Evolutionary conservation across 768 basidiomycete genomes (phyloP), one percentile per base, ranked within the genome.

Genomic region (Gymnopilus dilepis): DNA sequence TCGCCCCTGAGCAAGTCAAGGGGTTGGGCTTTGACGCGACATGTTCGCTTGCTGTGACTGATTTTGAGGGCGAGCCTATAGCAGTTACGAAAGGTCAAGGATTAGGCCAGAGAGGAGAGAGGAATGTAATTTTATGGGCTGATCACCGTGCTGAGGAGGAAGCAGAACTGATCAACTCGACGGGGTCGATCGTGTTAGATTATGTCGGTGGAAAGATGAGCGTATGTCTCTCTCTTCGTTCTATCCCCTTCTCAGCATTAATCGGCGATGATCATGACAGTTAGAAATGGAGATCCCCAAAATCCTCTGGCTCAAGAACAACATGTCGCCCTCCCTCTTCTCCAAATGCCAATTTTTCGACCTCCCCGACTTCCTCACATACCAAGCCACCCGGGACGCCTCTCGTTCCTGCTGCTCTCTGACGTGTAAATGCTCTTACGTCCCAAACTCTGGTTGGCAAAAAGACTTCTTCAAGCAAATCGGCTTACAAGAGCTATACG

Each of bases 251-350:
- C 9, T 43, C 8, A 41, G 30, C 53, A 22, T 60, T 17, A 13
- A 38, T 28, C 57, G 17, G 26, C 62, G 47, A 47, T 17, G 54
- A 24, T 34, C 48, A 53, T 28, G 51, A 12, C 64, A 97, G 93
- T 84, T 98, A 42, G 96, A 99, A 76, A 99, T 99, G 97, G 97
- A 98, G 76, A 87, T 98, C 43, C 97, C 97, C 0, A 99, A 99
- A 75, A 90, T 96, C 30, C 86, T 99, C 28, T 99, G 97, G 97
- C 83, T 99, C 42, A 98, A 96, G 75, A 89, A 86, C 61, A 82
- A 91, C 77, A 96, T 99, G 95, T 70, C 83, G 2, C 71, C 85
- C 0, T 77, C 83, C 11, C 80, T 79, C 17, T 99, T 99, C 76
- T 74, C 84, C 22, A 79, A 79, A 56, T 92, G 90, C 76, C 90